Evolutionary conservation across 306 rosid genomes (phyloP).

Genomic region (Hippophae tibetana): DNA sequence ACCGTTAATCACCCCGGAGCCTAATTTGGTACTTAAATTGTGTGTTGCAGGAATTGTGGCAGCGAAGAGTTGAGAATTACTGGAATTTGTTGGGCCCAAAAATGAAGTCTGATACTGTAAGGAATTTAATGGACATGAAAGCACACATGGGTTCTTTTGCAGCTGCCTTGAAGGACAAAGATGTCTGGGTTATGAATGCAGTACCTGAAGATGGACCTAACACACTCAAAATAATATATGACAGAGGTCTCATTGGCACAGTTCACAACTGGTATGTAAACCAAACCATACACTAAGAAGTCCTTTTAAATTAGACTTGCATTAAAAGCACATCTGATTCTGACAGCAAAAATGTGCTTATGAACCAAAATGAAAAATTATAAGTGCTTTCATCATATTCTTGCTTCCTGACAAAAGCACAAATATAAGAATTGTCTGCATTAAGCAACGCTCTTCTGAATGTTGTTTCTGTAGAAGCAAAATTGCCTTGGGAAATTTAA

Average conservation of each 20-base stretch:
- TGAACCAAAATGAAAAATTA: too few relatives aligned
- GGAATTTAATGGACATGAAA: conserved; percentile 98
- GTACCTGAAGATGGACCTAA: conserved; percentile 77
- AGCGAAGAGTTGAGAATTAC: conserved; percentile 67
- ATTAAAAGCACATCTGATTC: too few relatives aligned
- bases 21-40: conserved; percentile 12
- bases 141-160: conserved; percentile 87
- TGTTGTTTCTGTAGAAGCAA: too few relatives aligned
- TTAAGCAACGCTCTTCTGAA: too few relatives aligned
- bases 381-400: too few relatives aligned
- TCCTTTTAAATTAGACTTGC: too few relatives aligned
- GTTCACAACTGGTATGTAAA: conserved; percentile 68
- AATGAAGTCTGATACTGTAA: conserved; percentile 43
- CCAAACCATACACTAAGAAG: neutral
- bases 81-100: conserved; percentile 74
- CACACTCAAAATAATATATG: conserved; percentile 75
- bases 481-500: too few relatives aligned
- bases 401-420: too few relatives aligned
- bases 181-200: conserved; percentile 97
- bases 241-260: conserved; percentile 88
- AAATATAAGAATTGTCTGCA: too few relatives aligned
- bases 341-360: too few relatives aligned
- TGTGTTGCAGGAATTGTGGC: conserved; percentile 74
- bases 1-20: neutral
- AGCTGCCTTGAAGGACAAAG: conserved; percentile 70